Evolutionary conservation across 2,329 filamentous ascomycete species (phyloP).

Genomic region (Fusarium fujikuroi): DNA sequence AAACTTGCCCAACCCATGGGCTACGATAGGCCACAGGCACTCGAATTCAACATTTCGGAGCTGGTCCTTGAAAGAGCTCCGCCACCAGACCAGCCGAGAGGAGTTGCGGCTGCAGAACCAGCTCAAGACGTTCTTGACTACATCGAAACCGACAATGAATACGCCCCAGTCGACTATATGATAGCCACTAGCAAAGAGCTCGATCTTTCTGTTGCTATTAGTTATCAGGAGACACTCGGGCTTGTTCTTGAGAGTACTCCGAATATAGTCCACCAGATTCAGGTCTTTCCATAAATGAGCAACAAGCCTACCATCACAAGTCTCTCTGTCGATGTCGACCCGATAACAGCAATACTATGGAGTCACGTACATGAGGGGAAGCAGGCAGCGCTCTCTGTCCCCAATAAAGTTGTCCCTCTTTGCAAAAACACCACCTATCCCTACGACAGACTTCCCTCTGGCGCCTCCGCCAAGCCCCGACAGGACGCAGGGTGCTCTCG

Average conservation of each 20-base stretch:
- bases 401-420: background rate
- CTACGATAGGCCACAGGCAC: background rate
- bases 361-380: background rate
- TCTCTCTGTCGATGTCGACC: background rate
- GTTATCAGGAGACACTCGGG: background rate
- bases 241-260: background rate
- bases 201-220: background rate
- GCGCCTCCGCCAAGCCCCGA: too few species aligned
- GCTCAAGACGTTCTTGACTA: background rate
- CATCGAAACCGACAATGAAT: background rate
- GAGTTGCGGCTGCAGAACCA: background rate
- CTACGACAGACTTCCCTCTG: too few species aligned
- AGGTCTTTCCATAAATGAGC: background rate
- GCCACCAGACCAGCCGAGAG: background rate
- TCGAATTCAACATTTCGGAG: background rate
- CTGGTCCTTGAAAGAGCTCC: background rate
- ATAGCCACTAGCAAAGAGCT: background rate
- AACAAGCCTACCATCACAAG: background rate
- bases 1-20: fast-evolving
- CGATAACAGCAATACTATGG: background rate
- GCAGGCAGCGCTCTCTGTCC: background rate
- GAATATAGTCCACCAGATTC: background rate
- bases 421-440: background rate
- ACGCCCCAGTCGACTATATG: background rate
- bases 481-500: too few species aligned